These are phyloP conservation scores for Candida mattraensis DNA, from an alignment of 805 yeast species.

Conservation along the genomic window DNA sequence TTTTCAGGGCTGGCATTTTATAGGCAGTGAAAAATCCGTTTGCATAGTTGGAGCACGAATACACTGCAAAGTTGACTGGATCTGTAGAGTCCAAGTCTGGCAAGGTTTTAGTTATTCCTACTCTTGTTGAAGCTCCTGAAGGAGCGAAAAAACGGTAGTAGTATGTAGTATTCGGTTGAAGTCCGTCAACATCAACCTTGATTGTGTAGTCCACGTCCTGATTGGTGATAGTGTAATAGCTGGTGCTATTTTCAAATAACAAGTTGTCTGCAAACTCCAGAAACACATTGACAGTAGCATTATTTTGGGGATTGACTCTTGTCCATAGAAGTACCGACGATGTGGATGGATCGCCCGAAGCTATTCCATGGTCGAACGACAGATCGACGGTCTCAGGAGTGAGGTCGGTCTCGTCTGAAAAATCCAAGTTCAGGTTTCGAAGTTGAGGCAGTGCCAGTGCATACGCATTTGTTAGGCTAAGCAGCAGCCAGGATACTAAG, in stretches of 20 bases:
- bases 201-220: conserved; percentile 22
- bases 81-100: conserved; percentile 17
- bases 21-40: conserved; percentile 27
- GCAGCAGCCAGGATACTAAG: too few relatives aligned
- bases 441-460: too few relatives aligned
- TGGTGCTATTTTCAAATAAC: conserved; percentile 7
- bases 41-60: conserved; percentile 28
- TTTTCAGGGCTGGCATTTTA: conserved; percentile 16
- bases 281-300: conserved; percentile 1
- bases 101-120: conserved; percentile 24
- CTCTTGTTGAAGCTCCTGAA: conserved; percentile 7
- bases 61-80: conserved; percentile 20
- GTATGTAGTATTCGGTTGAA: conserved; percentile 19
- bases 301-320: conserved; percentile 17
- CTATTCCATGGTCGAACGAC: conserved; percentile 23
- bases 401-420: background rate
- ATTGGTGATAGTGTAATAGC: conserved; percentile 11
- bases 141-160: conserved; percentile 20
- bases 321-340: conserved; percentile 28
- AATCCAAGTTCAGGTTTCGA: conserved; percentile 1
- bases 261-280: conserved; percentile 8
- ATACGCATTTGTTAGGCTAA: too few relatives aligned
- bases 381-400: conserved; percentile 1
- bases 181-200: conserved; percentile 20
- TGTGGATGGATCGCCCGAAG: conserved; percentile 26